phyloP scores from a whole-genome alignment of 257 asterid genomes.

The Coffea eugenioides region DNA sequence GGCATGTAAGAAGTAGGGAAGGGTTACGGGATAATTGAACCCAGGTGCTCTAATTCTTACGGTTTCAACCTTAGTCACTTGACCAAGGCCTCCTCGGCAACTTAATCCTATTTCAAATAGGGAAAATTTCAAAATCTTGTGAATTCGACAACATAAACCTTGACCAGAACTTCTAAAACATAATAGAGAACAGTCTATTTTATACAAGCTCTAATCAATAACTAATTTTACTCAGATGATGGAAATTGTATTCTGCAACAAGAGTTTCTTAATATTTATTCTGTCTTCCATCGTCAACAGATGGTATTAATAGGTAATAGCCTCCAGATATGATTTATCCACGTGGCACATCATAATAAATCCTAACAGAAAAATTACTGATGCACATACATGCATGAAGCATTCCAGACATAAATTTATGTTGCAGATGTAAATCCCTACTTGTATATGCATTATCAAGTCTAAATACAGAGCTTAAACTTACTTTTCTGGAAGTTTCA shows the following conservation, averaged over 20 bases:
- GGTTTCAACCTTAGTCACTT: no score
- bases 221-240: background rate
- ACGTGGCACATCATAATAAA: background rate
- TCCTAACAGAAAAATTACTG: background rate
- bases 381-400: background rate
- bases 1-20: no score
- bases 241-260: background rate
- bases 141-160: background rate
- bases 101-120: background rate
- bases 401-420: background rate
- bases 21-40: no score
- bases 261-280: background rate
- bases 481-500: constrained; percentile 63
- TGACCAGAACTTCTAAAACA: background rate
- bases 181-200: background rate
- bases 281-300: no score
- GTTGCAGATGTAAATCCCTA: background rate
- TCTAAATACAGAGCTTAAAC: constrained; percentile 7
- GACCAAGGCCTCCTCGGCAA: no score
- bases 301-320: background rate
- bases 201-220: no score
- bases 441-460: background rate
- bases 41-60: no score
- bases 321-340: background rate
- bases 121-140: background rate